Percentiles rank a stretch among this genome's conserved stretches.
These are phyloP conservation scores for Pseudocercospora fijiensis DNA, from an alignment of 2,329 filamentous ascomycete species.

Conservation along the genomic window DNA sequence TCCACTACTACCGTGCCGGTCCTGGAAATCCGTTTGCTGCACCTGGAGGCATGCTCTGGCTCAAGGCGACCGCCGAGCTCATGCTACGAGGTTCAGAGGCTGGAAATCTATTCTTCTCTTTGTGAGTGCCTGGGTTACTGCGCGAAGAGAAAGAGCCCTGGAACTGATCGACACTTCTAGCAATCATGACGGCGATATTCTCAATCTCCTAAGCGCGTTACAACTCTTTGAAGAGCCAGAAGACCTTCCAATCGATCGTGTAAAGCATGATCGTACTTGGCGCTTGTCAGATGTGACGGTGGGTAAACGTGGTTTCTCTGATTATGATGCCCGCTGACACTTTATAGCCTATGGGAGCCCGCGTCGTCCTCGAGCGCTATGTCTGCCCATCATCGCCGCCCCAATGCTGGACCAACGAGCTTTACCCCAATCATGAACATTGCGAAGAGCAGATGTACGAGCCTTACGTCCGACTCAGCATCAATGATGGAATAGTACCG, in stretches of 20 bases:
- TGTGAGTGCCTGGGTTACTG: conserved; percentile 42
- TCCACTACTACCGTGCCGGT: conserved; percentile 60
- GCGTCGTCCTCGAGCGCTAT: conserved; percentile 56
- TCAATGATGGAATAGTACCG: conserved; percentile 58
- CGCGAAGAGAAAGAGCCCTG: not conserved
- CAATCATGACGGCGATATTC: conserved; percentile 60
- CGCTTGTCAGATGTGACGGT: conserved; percentile 53
- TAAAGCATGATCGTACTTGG: conserved; percentile 50
- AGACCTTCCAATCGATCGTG: conserved; percentile 50
- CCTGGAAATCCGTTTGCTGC: conserved; percentile 56
- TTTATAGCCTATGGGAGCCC: conserved; percentile 54
- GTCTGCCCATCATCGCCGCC: conserved; percentile 43
- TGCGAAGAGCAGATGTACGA: conserved; percentile 27
- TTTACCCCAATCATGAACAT: conserved; percentile 27
- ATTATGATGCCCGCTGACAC: not conserved
- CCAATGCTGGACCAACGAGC: conserved; percentile 17
- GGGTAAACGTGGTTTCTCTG: not conserved
- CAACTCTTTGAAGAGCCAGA: conserved; percentile 49
- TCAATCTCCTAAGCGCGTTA: conserved; percentile 55
- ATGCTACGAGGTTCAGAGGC: conserved; percentile 45
- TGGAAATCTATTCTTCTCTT: conserved; percentile 57
- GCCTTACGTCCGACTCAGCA: conserved; percentile 53
- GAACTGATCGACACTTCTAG: conserved; percentile 23
- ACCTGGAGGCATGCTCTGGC: conserved; percentile 58
- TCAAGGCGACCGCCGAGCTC: conserved; percentile 56